Evolutionary conservation across 1,284 basidiomycete genomes (phyloP).

Genomic region (Agroathelia rolfsii): DNA sequence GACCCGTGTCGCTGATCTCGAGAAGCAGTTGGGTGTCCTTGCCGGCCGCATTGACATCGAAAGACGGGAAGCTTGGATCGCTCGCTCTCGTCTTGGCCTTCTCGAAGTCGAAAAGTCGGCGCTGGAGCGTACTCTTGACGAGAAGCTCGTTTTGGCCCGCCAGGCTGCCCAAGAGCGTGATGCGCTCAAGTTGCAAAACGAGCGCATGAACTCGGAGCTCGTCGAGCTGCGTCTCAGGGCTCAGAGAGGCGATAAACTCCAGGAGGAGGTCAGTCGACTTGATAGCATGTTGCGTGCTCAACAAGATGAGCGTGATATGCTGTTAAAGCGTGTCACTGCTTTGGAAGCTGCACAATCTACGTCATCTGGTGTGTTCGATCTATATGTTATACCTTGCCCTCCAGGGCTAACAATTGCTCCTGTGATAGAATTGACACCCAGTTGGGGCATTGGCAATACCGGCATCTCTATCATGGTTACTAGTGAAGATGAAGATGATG

Average conservation of each 20-base stretch:
- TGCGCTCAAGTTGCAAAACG: slow-evolving; percentile 21
- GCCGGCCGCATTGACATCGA: slow-evolving; percentile 59
- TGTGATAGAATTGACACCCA: too few species aligned
- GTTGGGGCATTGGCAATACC: too few species aligned
- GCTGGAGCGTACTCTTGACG: slow-evolving; percentile 36
- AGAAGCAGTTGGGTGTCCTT: slow-evolving; percentile 48
- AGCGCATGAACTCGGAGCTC: slow-evolving; percentile 24
- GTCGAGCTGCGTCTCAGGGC: slow-evolving; percentile 23
- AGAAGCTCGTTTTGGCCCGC: slow-evolving; percentile 26
- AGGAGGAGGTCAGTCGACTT: slow-evolving; percentile 24
- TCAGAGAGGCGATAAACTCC: slow-evolving; percentile 18
- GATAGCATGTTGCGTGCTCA: too few species aligned
- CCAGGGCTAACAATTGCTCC: too few species aligned
- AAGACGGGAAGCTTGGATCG: slow-evolving; percentile 67
- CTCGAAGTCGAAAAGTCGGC: slow-evolving; percentile 54
- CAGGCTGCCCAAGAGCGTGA: slow-evolving; percentile 24
- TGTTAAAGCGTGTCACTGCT: too few species aligned
- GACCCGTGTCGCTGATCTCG: slow-evolving; percentile 54
- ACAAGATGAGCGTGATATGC: too few species aligned
- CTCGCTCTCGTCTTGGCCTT: slow-evolving; percentile 50
- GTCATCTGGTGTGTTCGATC: too few species aligned
- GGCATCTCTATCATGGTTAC: slow-evolving; percentile 49
- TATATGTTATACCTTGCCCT: too few species aligned
- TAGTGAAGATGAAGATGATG: slow-evolving; percentile 44
- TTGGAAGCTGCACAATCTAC: too few species aligned